Conservation (phyloP, 495 filamentous ascomycete species). For the Podospora appendiculata region DNA sequence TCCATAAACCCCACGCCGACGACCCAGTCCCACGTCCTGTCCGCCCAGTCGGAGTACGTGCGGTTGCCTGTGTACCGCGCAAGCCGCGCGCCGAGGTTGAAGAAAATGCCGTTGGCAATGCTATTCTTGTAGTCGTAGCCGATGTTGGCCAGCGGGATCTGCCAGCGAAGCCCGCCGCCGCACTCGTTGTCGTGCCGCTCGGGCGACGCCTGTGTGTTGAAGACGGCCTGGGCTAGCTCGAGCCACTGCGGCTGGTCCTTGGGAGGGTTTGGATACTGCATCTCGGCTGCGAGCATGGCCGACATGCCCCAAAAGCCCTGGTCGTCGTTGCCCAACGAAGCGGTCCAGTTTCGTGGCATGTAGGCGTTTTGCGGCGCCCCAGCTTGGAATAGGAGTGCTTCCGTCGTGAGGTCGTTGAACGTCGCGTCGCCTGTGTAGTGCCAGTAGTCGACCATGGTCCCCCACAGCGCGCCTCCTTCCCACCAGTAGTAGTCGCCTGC, state of each 20-base stretch:
- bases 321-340: slow-evolving; percentile 66
- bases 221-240: slow-evolving; percentile 61
- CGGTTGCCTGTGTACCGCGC: slow-evolving; percentile 65
- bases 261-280: slow-evolving; percentile 52
- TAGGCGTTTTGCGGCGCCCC: slow-evolving; percentile 46
- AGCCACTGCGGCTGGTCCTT: slow-evolving; percentile 56
- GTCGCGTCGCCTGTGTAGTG: slow-evolving; percentile 53
- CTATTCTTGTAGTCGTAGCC: slow-evolving; percentile 77
- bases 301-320: slow-evolving; percentile 73
- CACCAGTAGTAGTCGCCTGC: slow-evolving; percentile 45
- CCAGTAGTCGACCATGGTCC: slow-evolving; percentile 60
- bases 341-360: slow-evolving; percentile 60
- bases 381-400: slow-evolving; percentile 53
- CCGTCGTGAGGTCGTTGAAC: slow-evolving; percentile 49
- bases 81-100: slow-evolving; percentile 69
- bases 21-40: slow-evolving; percentile 68
- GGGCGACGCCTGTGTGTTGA: slow-evolving; percentile 57
- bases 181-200: slow-evolving; percentile 47
- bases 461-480: slow-evolving; percentile 31
- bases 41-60: slow-evolving; percentile 71
- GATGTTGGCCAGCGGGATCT: slow-evolving; percentile 61
- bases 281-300: slow-evolving; percentile 62
- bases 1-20: slow-evolving; percentile 52
- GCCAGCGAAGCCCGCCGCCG: slow-evolving; percentile 67
- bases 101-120: slow-evolving; percentile 64